These are phyloP conservation scores for Fusarium humuli DNA, from an alignment of 2,329 filamentous ascomycete genomes.

Conservation along the genomic window DNA sequence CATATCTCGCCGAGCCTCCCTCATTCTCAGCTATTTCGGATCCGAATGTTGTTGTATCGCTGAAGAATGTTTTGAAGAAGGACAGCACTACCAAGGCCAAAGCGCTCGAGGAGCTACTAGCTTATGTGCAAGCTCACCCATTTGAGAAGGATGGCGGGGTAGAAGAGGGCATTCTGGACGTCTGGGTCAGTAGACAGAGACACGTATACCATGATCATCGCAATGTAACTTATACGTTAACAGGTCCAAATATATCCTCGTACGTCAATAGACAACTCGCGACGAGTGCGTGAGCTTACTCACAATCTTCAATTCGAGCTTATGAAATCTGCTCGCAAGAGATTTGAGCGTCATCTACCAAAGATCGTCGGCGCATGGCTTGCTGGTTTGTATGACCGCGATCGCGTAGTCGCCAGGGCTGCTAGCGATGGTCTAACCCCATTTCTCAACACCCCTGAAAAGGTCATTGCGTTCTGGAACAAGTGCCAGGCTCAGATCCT, in stretches of 20 bases:
- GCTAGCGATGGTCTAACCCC: conserved; percentile 79
- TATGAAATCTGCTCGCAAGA: conserved; percentile 76
- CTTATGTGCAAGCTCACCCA: conserved; percentile 67
- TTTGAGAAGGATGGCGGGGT: conserved; percentile 69
- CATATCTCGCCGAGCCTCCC: conserved; percentile 87
- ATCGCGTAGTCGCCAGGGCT: conserved; percentile 79
- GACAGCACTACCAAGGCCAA: conserved; percentile 92
- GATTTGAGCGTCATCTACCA: conserved; percentile 83
- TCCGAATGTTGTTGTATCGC: conserved; percentile 84
- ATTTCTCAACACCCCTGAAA: conserved; percentile 84
- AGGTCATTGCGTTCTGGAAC: conserved; percentile 79
- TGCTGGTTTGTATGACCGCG: conserved; percentile 86
- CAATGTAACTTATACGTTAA: conserved; percentile 16
- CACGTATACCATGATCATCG: not conserved
- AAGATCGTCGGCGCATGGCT: conserved; percentile 90
- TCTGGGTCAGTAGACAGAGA: conserved; percentile 72
- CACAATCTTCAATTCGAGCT: conserved; percentile 77
- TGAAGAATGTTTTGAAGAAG: conserved; percentile 93
- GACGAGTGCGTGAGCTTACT: conserved; percentile 87
- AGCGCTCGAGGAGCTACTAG: conserved; percentile 85
- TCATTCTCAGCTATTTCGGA: conserved; percentile 83
- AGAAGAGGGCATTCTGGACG: conserved; percentile 86
- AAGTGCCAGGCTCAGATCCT: conserved; percentile 85
- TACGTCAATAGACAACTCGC: conserved; percentile 88
- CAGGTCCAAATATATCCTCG: conserved; percentile 89